phyloP scores from a whole-genome alignment of 495 filamentous ascomycete species.

The Chaetomidium leptoderma region DNA sequence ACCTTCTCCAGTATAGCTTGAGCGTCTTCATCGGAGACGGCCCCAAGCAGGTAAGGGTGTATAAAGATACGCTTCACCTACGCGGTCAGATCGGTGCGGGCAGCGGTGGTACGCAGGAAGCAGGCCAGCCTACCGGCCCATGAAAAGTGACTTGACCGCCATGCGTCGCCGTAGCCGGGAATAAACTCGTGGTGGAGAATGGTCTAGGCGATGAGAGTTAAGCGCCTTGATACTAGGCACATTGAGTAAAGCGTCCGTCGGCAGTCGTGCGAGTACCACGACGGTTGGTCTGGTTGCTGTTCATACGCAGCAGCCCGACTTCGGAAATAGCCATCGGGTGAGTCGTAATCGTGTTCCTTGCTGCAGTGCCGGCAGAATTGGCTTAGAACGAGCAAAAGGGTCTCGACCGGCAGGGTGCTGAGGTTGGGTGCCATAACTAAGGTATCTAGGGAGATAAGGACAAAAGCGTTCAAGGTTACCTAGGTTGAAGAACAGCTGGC shows the following conservation, averaged over 20 bases:
- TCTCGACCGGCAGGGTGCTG: neutral
- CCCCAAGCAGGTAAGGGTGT: neutral
- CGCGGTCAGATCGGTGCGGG: neutral
- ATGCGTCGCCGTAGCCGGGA: neutral
- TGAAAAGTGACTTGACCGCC: neutral
- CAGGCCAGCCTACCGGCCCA: neutral
- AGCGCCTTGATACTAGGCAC: neutral
- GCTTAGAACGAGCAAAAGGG: neutral
- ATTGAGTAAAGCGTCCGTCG: neutral
- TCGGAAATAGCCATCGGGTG: neutral
- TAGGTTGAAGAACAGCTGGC: too few relatives aligned
- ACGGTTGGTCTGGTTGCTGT: constrained; percentile 1
- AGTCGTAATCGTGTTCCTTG: constrained; percentile 5
- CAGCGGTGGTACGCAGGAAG: neutral
- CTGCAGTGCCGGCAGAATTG: constrained; percentile 3
- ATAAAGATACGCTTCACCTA: neutral
- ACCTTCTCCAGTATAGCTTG: neutral
- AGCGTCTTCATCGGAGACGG: neutral
- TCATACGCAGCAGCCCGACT: neutral
- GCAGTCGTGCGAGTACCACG: constrained; percentile 1
- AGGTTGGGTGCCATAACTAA: constrained; percentile 11
- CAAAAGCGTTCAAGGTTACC: too few relatives aligned
- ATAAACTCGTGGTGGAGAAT: constrained; percentile 1
- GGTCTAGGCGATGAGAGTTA: neutral
- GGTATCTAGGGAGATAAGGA: too few relatives aligned